phyloP scores from a whole-genome alignment of 2,329 filamentous ascomycete genomes.

The Paracoccidioides brasiliensis region DNA sequence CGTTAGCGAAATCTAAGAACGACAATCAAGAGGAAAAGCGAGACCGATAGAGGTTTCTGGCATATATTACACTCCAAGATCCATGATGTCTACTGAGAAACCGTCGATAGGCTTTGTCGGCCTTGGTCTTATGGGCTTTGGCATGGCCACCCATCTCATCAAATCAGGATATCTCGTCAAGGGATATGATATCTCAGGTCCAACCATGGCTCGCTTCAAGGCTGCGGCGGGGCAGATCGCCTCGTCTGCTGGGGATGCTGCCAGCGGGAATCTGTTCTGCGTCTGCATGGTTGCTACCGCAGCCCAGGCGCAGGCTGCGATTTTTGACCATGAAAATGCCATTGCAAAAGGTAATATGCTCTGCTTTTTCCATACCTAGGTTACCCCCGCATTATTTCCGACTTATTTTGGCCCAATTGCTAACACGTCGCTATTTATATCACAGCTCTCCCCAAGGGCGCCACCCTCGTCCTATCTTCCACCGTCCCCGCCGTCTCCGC shows the following conservation, averaged over 20 bases:
- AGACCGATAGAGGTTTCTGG: too few relatives aligned
- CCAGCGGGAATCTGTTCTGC: conserved; percentile 46
- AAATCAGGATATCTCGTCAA: conserved; percentile 53
- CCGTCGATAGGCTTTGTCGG: conserved; percentile 53
- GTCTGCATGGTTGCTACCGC: conserved; percentile 67
- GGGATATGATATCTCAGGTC: conserved; percentile 58
- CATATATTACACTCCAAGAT: too few relatives aligned
- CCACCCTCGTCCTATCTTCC: conserved; percentile 53
- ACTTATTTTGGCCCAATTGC: conserved; percentile 8
- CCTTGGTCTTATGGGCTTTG: conserved; percentile 70
- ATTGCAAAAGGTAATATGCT: conserved; percentile 25
- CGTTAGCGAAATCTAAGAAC: too few relatives aligned
- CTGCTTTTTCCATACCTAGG: not conserved
- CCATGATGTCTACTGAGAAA: conserved; percentile 18
- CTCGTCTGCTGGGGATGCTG: conserved; percentile 48
- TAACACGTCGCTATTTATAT: not conserved
- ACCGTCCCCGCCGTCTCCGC: conserved; percentile 58
- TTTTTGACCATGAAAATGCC: conserved; percentile 47
- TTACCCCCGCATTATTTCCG: not conserved
- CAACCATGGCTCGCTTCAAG: conserved; percentile 53
- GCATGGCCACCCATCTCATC: conserved; percentile 64
- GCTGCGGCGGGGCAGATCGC: conserved; percentile 49
- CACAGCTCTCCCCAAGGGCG: conserved; percentile 40
- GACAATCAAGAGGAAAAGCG: too few relatives aligned
- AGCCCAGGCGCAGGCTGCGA: conserved; percentile 51